Percentiles rank a stretch among this genome's conserved stretches.
phyloP scores from a whole-genome alignment of 495 filamentous ascomycete species.

The Pyrenopolyporus hunteri region DNA sequence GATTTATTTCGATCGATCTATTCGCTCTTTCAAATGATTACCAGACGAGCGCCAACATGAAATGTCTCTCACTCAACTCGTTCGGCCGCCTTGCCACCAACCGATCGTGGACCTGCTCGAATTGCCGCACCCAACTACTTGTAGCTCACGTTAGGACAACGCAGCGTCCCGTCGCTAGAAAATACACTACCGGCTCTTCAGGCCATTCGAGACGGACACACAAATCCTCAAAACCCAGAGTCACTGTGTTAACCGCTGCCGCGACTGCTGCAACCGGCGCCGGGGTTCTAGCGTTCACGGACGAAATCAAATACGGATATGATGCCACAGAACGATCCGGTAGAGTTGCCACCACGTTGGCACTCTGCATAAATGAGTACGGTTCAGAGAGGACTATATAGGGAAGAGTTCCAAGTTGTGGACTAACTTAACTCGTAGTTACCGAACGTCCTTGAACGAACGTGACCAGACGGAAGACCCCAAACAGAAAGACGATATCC shows the following conservation, averaged over 20 bases:
- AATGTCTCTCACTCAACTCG: slow-evolving; percentile 39
- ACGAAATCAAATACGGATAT: slow-evolving; percentile 75
- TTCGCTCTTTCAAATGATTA: slow-evolving; percentile 25
- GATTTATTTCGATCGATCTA: background rate
- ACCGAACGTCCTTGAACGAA: slow-evolving; percentile 78
- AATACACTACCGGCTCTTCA: slow-evolving; percentile 39
- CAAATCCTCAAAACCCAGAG: slow-evolving; percentile 19
- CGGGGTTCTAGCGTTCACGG: slow-evolving; percentile 69
- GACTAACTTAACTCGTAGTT: slow-evolving; percentile 56
- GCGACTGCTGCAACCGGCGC: slow-evolving; percentile 60
- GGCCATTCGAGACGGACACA: slow-evolving; percentile 30
- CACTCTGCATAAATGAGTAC: slow-evolving; percentile 89
- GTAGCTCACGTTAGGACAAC: slow-evolving; percentile 27
- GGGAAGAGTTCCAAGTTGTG: background rate
- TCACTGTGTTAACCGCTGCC: slow-evolving; percentile 49
- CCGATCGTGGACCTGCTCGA: slow-evolving; percentile 49
- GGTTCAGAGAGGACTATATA: slow-evolving; percentile 38
- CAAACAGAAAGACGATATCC: slow-evolving; percentile 65
- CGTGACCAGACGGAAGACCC: slow-evolving; percentile 62
- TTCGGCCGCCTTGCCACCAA: slow-evolving; percentile 40
- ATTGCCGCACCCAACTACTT: slow-evolving; percentile 47
- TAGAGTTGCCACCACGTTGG: slow-evolving; percentile 76
- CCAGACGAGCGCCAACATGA: slow-evolving; percentile 36
- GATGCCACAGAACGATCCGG: slow-evolving; percentile 76
- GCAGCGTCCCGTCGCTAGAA: slow-evolving; percentile 38